Evolutionary conservation across 2,329 filamentous ascomycete species (phyloP).

Genomic region (Lasiodiplodia theobromae): DNA sequence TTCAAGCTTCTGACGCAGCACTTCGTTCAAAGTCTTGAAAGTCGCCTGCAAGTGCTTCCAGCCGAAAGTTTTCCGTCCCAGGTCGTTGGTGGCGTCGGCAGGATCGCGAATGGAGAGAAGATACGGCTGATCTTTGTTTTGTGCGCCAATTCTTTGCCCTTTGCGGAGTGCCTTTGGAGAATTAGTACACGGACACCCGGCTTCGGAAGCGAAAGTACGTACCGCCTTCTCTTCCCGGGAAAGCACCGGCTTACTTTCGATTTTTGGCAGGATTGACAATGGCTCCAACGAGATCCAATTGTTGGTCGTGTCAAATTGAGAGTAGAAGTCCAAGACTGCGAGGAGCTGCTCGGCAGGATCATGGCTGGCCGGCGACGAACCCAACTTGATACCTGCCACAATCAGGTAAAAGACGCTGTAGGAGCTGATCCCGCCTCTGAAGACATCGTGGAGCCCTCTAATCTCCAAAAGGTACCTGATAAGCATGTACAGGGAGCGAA

Average conservation of each 20-base stretch:
- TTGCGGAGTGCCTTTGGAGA: not conserved
- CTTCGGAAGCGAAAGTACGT: not conserved
- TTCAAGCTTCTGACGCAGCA: constrained; percentile 8
- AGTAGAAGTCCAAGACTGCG: constrained; percentile 59
- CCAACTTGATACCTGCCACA: constrained; percentile 59
- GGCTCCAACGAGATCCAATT: constrained; percentile 60
- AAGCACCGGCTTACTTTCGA: not conserved
- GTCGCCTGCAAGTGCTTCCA: constrained; percentile 59
- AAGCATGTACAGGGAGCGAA: constrained; percentile 58
- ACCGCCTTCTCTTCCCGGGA: not conserved
- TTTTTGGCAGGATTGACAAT: constrained; percentile 52
- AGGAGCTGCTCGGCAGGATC: constrained; percentile 55
- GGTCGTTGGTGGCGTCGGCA: constrained; percentile 63
- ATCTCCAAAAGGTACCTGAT: constrained; percentile 60
- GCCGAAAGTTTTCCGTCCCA: constrained; percentile 57
- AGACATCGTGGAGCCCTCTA: constrained; percentile 57
- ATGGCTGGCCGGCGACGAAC: constrained; percentile 41
- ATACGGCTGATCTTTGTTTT: constrained; percentile 39
- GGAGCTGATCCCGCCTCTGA: constrained; percentile 58
- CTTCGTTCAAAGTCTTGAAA: not conserved
- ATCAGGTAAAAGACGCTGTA: constrained; percentile 66
- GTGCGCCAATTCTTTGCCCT: not conserved
- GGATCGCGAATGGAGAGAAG: constrained; percentile 67
- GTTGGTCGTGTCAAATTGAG: constrained; percentile 53
- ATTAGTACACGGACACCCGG: not conserved